Base-by-base conservation (phyloP, 768 basidiomycete species). In the Pseudohyphozyma bogoriensis region DNA sequence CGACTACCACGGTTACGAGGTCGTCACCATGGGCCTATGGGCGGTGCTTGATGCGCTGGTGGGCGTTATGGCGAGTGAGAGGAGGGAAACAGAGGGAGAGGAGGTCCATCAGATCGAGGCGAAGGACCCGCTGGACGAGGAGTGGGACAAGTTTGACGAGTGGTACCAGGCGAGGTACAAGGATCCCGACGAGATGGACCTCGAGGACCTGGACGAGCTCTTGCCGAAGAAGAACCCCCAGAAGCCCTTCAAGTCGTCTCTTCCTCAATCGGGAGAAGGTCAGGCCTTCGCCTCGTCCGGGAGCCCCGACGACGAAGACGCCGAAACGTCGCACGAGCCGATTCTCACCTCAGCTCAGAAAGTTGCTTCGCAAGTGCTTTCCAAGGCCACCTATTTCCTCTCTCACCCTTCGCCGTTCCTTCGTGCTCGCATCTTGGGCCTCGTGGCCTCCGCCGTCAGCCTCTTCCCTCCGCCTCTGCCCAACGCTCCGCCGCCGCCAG, bases 1-100 rank as follows among this genome's bases (percentile, higher is more conserved):
- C 69, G 90, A 95, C 65, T 97, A 82, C 71, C 93, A 97, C 72
- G 93, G 91, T 18, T 96, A 99, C 74, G 82, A 83, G 26, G 72
- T 84, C 31, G 75, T 97, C 26, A 87, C 92, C 2, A 87, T 90
- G 63, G 87, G 89, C 0, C 78, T 99, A 4, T 77, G 96, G 29
- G 87, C 87, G 49, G 92, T 95, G 11, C 74, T 99, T 47, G 81
- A 80, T 44, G 87, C 93, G 63, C 84, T 99, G 15, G 80, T 95
- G 56, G 82, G 82, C 55, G 86, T 84, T 36, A 82, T 95, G 66
- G 82, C 83, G 62, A 67, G 62, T 13, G 58, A n/a, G n/a, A n/a
- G n/a, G n/a, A n/a, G 54, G 2, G 60, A 63, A 15, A 60, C 6
- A 28, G 26, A 20, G 33, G 32, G 16, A 22, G 50, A 83, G 63